Evolutionary conservation across 495 filamentous ascomycete genomes (phyloP), one percentile per base, ranked within the genome.

Genomic region (Penicillium bialowiezense): DNA sequence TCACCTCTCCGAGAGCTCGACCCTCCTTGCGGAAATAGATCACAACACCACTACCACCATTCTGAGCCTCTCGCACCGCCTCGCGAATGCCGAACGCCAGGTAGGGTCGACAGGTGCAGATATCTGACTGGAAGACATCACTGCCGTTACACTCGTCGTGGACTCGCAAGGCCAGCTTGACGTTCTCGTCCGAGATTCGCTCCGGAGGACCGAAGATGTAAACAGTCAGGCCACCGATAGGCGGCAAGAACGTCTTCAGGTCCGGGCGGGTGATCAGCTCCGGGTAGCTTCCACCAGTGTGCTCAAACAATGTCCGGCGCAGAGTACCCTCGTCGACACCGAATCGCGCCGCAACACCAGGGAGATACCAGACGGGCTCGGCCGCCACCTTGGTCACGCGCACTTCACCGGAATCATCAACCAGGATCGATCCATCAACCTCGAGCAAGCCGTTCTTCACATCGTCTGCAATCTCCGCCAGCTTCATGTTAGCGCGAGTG

Each of bases 21-120:
- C 93, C 93, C 70, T 98, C 93, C 69, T 98, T 98, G 46, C 93
- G 88, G 83, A 98, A 98, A 69, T 98, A 98, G 66, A 98, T 96
- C 21, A 97, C 93, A 28, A 98, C 92, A 39, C 93, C 93, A 58
- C 85, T 91, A 33, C 93, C 93, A 39, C 93, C 93, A 41, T 86
- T 88, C 73, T 97, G 93, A 10, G 93, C 93, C 71, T 97, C 90
- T 57, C 91, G 92, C 51, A 98, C 92, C 6, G 93, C 93, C 69
- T 98, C 93, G 57, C 91, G 89, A 47, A 98, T 91, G 26, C 93
- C 93, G 62, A 93, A 98, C 55, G 95, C 93, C 48, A 98, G 82
- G 61, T 98, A 98, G 26, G 93, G 93, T 35, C 93, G 83, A 69
- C 93, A 97, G 21, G 93, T 98, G 72, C 93, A 98, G 65, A 98